Percentiles rank a stretch among this genome's conserved stretches.
Conservation (phyloP, 331 rosid species). For the Rosa hybrid region DNA sequence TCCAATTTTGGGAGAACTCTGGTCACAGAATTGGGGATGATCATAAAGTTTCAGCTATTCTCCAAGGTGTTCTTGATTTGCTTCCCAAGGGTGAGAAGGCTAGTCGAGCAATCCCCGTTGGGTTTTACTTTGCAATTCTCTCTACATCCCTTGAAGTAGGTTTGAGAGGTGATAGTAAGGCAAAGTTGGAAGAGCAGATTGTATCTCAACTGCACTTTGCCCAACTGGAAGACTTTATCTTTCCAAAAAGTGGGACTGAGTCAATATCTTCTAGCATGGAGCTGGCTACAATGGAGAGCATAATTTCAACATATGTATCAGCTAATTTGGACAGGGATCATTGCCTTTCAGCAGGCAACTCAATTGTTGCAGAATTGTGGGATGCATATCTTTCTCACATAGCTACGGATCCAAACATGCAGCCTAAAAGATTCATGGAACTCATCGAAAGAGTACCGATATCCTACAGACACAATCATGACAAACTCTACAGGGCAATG, state of each 20-base stretch:
- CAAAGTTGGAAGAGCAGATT: slow-evolving; percentile 59
- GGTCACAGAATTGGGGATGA: slow-evolving; percentile 35
- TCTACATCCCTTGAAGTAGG: slow-evolving; percentile 64
- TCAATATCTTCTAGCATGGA: slow-evolving; percentile 56
- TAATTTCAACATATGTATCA: slow-evolving; percentile 48
- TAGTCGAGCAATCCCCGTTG: slow-evolving; percentile 63
- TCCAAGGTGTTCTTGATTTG: slow-evolving; percentile 76
- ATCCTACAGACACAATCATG: slow-evolving; percentile 62
- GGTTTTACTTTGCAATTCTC: slow-evolving; percentile 80
- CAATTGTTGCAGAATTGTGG: slow-evolving; percentile 67
- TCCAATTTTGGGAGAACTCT: slow-evolving; percentile 51
- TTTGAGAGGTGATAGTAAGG: slow-evolving; percentile 36
- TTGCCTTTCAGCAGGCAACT: slow-evolving; percentile 39
- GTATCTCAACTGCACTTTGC: slow-evolving; percentile 65
- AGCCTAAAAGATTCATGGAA: slow-evolving; percentile 63
- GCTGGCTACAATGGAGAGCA: slow-evolving; percentile 67
- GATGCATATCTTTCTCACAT: slow-evolving; percentile 63
- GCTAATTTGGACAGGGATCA: slow-evolving; percentile 41
- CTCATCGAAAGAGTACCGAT: slow-evolving; percentile 71
- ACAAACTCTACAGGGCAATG: slow-evolving; percentile 66
- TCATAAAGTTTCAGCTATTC: slow-evolving; percentile 38
- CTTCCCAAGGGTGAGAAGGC: slow-evolving; percentile 57
- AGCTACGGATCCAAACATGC: slow-evolving; percentile 53
- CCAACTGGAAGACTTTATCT: slow-evolving; percentile 61
- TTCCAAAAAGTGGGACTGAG: slow-evolving; percentile 43